Conservation (phyloP, 345 rosid species). For the Hibiscus trionum region DNA sequence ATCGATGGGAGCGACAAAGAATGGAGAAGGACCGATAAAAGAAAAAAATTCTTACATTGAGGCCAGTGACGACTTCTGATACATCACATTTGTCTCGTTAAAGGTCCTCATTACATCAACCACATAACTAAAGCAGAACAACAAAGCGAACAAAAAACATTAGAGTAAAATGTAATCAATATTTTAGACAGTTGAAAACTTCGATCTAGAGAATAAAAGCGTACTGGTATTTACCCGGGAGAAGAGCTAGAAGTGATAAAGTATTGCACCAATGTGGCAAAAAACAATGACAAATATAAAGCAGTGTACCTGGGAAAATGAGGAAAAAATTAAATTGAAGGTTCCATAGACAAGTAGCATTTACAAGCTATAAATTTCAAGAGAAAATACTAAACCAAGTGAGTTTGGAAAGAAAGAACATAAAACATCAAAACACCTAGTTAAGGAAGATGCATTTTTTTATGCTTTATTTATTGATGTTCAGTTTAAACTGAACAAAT, state of each 20-base stretch:
- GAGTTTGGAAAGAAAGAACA: not conserved
- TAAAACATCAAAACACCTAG: too few species aligned
- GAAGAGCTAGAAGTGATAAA: conserved; percentile 80
- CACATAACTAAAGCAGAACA: conserved; percentile 37
- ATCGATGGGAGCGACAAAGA: not conserved
- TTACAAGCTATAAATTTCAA: not conserved
- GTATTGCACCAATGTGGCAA: conserved; percentile 72
- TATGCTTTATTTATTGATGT: not conserved
- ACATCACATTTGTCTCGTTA: conserved; percentile 27
- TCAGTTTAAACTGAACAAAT: not conserved
- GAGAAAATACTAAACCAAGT: not conserved
- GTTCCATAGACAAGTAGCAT: not conserved
- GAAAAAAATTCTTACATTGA: conserved; percentile 43
- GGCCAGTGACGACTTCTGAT: conserved; percentile 19
- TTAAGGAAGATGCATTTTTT: too few species aligned
- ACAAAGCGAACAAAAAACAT: conserved; percentile 7
- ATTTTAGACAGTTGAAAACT: not conserved
- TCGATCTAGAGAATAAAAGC: conserved; percentile 1
- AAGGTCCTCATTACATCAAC: conserved; percentile 50
- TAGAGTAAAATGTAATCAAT: not conserved
- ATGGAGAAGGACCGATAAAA: not conserved
- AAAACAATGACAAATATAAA: conserved; percentile 49
- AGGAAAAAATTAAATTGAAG: conserved; percentile 1
- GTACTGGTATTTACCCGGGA: conserved; percentile 60
- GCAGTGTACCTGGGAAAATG: conserved; percentile 58